Evolutionary conservation across 352 stramenopile species (phyloP).

Genomic region (Pseudoperonospora humuli): DNA sequence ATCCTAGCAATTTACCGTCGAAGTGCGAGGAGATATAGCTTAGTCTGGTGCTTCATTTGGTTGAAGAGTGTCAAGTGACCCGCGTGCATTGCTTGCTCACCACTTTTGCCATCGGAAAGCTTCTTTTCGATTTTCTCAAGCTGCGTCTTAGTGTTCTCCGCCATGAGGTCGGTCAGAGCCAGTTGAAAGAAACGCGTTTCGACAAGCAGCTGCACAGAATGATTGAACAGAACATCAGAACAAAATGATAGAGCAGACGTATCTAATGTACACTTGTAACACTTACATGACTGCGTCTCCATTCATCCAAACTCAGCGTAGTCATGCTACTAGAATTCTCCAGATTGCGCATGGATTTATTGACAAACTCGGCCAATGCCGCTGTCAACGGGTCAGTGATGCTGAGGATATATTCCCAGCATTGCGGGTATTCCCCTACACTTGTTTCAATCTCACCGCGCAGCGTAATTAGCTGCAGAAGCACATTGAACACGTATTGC

Average conservation of each 20-base stretch:
- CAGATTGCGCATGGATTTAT: constrained; percentile 26
- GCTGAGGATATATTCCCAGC: constrained; percentile 41
- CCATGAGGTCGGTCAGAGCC: constrained; percentile 44
- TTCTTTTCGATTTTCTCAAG: constrained; percentile 43
- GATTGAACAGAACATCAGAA: not conserved
- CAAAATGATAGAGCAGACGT: not conserved
- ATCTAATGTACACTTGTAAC: not conserved
- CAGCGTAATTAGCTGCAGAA: constrained; percentile 66
- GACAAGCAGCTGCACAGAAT: constrained; percentile 43
- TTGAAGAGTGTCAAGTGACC: constrained; percentile 45
- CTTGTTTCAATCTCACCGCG: constrained; percentile 65
- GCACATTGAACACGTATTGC: constrained; percentile 78
- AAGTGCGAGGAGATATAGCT: constrained; percentile 69
- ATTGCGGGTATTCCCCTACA: constrained; percentile 47
- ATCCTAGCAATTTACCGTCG: constrained; percentile 16
- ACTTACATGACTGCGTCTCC: constrained; percentile 62
- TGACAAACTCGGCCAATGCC: constrained; percentile 36
- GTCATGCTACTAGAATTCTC: constrained; percentile 8
- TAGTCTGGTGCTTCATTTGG: constrained; percentile 77
- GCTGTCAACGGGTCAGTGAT: constrained; percentile 51
- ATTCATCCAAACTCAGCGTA: constrained; percentile 29
- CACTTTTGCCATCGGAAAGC: constrained; percentile 28
- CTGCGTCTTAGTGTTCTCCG: constrained; percentile 42
- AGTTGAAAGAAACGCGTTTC: constrained; percentile 67
- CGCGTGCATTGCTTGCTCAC: constrained; percentile 25